These are phyloP conservation scores for Cruciata laevipes DNA, from an alignment of 257 asterid genomes.

Conservation along the genomic window DNA sequence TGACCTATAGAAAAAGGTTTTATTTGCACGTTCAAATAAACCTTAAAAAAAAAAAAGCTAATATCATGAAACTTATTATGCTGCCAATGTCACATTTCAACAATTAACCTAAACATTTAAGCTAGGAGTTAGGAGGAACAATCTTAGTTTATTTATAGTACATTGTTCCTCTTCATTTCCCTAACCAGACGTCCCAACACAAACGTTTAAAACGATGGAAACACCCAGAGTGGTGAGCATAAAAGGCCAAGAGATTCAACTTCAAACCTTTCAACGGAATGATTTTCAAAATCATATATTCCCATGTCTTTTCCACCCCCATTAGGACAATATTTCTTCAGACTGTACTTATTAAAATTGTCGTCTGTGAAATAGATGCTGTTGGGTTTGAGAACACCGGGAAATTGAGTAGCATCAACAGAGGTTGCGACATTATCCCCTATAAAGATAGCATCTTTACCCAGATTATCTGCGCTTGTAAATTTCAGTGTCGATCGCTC, in stretches of 20 bases:
- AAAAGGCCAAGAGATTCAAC: background rate
- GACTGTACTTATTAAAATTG: accelerated
- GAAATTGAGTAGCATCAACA: background rate
- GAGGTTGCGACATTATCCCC: background rate
- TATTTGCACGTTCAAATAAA: no score
- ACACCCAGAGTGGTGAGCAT: background rate
- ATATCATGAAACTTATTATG: no score
- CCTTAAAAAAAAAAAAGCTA: no score
- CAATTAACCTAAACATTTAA: no score
- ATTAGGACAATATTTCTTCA: background rate
- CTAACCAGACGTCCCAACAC: no score
- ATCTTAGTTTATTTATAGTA: no score
- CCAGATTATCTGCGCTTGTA: background rate
- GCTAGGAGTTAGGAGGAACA: no score
- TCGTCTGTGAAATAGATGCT: background rate
- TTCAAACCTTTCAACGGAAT: background rate
- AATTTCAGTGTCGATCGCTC: background rate
- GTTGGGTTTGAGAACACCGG: background rate
- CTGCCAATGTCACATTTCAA: no score
- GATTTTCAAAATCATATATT: background rate
- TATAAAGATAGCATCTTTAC: background rate
- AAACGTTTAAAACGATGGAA: background rate
- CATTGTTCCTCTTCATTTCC: no score
- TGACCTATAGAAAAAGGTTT: no score
- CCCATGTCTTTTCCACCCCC: background rate